phyloP scores from a whole-genome alignment of 164 flowering plant genomes.

The Litsea cubeba region DNA sequence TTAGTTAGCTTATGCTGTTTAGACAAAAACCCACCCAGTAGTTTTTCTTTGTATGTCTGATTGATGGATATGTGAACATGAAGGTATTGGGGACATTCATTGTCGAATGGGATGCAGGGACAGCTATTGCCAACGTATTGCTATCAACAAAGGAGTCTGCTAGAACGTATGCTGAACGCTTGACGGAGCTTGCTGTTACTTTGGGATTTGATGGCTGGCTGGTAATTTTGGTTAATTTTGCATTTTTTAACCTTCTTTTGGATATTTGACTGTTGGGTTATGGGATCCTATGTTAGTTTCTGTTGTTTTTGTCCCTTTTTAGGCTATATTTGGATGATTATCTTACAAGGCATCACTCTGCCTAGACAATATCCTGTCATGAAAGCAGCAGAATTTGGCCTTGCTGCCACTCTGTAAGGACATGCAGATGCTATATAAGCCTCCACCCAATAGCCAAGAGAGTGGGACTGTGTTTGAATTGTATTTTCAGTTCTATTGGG shows the following conservation, averaged over 20 bases:
- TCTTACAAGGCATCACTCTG: neutral
- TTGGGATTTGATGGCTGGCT: constrained; percentile 98
- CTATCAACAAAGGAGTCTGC: constrained; percentile 67
- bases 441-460: neutral
- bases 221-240: constrained; percentile 36
- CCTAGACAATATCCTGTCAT: neutral
- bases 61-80: constrained; percentile 7
- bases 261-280: neutral
- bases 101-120: constrained; percentile 84
- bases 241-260: neutral
- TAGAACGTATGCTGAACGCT: constrained; percentile 69
- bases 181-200: constrained; percentile 71
- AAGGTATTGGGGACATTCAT: constrained; percentile 92
- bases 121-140: constrained; percentile 31
- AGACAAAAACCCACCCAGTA: neutral
- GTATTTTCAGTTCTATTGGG: neutral
- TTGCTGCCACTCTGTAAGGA: neutral
- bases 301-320: neutral
- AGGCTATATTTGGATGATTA: neutral
- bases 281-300: neutral
- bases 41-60: neutral
- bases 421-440: neutral
- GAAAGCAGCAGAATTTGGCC: neutral
- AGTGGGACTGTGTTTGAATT: neutral
- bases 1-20: too few relatives aligned